Base-by-base conservation (phyloP, 2,329 filamentous ascomycete species). In the Penicillium frequentans region DNA sequence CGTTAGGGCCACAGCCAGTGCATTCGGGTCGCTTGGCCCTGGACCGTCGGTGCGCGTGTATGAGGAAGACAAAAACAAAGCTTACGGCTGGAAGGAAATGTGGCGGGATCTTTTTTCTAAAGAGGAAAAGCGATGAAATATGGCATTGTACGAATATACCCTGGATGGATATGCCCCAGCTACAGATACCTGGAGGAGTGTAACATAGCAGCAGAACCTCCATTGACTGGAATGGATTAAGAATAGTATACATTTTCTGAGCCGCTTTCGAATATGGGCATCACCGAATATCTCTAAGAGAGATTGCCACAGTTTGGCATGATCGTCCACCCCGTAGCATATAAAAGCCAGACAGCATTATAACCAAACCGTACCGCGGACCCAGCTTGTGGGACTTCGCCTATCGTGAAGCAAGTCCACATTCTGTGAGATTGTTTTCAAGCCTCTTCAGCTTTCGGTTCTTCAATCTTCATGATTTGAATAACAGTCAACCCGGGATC, bases 61-160 rank as follows among this genome's bases (percentile, higher is more conserved):
- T 67, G 93, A 97, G 67, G 90, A 90, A 57, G 83, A 84, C 59
- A 82, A 83, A 55, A 86, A 88, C 53, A 85, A 89, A 65, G 73
- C 75, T 54, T 98, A 97, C 76, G 93, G 95, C 7, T 86, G 97
- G 60, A 90, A 84, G 70, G 86, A 98, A 73, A 90, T 96, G 77
- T 97, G 91, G 92, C 85, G 84, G 66, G 93, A 98, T 75, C 70
- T 96, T 11, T 96, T 85, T 69, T 67, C 70, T 9, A 68, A 64
- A 9, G 55, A 63, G 24, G 21, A 35, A 13, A 29, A 47, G 14
- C 50, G 21, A 47, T 47, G 1, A 9, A 29, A n/a, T 5, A 19
- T 19, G 5, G 14, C 14, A 46, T 16, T n/a, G 24, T n/a, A 26
- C 6, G 10, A 47, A 29, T 31, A 47, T 11, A 47, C 16, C 19